Evolutionary conservation across 2,329 filamentous ascomycete species (phyloP), one percentile per base, ranked within the genome.

Genomic region (Berkeleyomyces rouxiae): DNA sequence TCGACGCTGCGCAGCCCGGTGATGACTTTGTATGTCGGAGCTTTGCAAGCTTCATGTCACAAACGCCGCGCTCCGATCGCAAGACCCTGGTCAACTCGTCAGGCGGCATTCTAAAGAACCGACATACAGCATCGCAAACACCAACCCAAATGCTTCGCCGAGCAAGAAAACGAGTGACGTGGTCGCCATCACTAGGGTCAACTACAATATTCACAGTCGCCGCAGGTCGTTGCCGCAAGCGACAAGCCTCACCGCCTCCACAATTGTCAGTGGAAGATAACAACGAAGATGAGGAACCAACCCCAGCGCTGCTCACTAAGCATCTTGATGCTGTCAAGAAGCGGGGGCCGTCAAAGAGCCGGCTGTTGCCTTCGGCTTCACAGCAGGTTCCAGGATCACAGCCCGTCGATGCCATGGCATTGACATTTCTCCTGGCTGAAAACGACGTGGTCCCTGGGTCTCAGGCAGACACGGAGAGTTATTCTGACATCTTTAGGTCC

Each of bases 391-490:
- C 69, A 10, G 66, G 70, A 43, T 79, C 76, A 40, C 75, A 76
- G 5, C 68, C 68, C 0, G 66, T 77, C 13, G 73, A 71, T 62
- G 78, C 76, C 5, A 79, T 80, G 75, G 78, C 78, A 0, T 71
- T 77, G 64, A 75, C 76, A 5, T 81, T 81, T 64, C 69, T 74
- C 37, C 69, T 72, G n/a, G 78, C 76, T 4, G 78, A 80, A 65
- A 61, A 64, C 64, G 63, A 64, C 11, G 68, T 53, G 36, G 65
- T 65, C 31, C 58, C 58, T 2, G 62, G 62, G 37, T 64, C 59
- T 33, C 47, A 61, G 51, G 59, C 49, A 42, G 62, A 64, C 10
- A 61, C 51, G 6, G 62, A 64, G 16, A 61, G 51, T 16, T 64
- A 64, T 36, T 40, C 62, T 6, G 62, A 64, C 3, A 42, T 61